Conservation (phyloP, 345 rosid species). For the Eucalyptus marginata region DNA sequence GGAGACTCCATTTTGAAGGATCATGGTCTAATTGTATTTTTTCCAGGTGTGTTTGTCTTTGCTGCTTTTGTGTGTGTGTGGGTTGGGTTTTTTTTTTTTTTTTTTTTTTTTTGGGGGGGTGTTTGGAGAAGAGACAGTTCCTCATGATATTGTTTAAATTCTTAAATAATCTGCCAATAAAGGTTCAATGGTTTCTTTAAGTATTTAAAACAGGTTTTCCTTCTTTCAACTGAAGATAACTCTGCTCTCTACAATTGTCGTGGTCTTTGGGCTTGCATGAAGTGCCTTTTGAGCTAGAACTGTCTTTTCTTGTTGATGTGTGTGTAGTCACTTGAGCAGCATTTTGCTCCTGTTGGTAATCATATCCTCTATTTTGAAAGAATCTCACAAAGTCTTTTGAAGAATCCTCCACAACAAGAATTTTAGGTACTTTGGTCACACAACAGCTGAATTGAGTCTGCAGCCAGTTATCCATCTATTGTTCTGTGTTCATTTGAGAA, state of each 20-base stretch:
- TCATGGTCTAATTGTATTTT: slow-evolving; percentile 80
- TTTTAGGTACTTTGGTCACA: background rate
- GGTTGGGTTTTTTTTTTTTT: background rate
- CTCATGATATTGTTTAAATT: background rate
- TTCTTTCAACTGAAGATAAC: background rate
- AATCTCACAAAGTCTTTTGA: background rate
- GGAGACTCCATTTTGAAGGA: slow-evolving; percentile 49
- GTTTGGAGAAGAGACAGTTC: background rate
- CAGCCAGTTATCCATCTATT: background rate
- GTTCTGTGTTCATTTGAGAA: background rate
- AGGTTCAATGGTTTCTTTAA: background rate
- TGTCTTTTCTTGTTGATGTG: background rate
- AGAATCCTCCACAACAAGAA: background rate
- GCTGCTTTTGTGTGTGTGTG: background rate
- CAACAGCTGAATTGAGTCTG: background rate
- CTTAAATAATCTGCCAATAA: background rate
- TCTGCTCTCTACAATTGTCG: background rate
- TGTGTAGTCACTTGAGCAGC: background rate
- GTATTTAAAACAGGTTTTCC: background rate
- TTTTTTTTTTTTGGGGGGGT: background rate
- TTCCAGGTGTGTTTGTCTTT: slow-evolving; percentile 57
- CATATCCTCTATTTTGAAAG: background rate
- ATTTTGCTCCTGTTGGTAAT: background rate
- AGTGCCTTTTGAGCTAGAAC: background rate
- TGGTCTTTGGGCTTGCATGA: background rate